These are phyloP conservation scores for Colletotrichum chlorophyti DNA, from an alignment of 2,329 filamentous ascomycete genomes.

Conservation along the genomic window DNA sequence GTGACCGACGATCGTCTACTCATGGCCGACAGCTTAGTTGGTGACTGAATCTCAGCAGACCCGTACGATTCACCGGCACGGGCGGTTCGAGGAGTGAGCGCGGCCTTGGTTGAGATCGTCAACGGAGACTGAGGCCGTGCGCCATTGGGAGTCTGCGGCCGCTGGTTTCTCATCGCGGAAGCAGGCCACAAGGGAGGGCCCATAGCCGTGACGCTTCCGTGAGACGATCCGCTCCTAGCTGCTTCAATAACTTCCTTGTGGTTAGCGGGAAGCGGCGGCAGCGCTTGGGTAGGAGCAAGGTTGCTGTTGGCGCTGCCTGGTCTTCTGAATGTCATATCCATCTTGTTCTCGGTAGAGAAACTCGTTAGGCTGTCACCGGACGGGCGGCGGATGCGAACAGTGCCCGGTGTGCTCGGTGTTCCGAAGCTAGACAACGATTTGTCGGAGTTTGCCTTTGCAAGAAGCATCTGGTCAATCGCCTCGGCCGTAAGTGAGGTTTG, in stretches of 20 bases:
- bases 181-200: constrained; percentile 85
- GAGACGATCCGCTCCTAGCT: constrained; percentile 65
- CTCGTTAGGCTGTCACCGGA: constrained; percentile 59
- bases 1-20: constrained; percentile 85
- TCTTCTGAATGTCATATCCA: constrained; percentile 46
- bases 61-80: constrained; percentile 53
- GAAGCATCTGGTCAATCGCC: constrained; percentile 79
- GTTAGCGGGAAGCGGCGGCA: constrained; percentile 81
- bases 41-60: constrained; percentile 54
- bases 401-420: constrained; percentile 46
- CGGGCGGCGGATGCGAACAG: constrained; percentile 48
- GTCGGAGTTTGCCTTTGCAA: constrained; percentile 52
- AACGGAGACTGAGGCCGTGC: constrained; percentile 50
- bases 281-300: constrained; percentile 46
- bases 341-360: constrained; percentile 32
- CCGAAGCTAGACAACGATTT: constrained; percentile 47
- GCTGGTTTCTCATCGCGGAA: constrained; percentile 65
- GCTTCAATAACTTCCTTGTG: constrained; percentile 87
- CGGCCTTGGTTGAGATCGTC: constrained; percentile 55
- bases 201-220: constrained; percentile 63
- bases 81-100: constrained; percentile 61
- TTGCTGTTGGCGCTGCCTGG: constrained; percentile 79
- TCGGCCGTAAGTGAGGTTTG: constrained; percentile 87
- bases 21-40: constrained; percentile 47
- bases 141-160: constrained; percentile 68